phyloP scores from a whole-genome alignment of 805 yeast species.

The Cyberlindnera euphorbiae region DNA sequence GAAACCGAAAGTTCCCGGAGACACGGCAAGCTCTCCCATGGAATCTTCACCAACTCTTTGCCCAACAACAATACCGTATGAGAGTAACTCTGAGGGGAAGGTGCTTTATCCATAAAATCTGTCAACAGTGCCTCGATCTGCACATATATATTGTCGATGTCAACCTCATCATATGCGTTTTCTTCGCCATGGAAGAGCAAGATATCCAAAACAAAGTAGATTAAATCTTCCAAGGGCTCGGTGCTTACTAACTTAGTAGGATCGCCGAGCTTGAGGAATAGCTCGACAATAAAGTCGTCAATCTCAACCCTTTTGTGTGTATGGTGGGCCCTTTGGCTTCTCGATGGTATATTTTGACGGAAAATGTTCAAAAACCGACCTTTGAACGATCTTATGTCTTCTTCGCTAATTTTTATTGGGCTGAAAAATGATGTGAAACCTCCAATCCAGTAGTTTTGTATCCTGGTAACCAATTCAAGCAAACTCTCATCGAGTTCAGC shows the following conservation, averaged over 20 bases:
- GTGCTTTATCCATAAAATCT: constrained; percentile 23
- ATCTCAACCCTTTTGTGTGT: constrained; percentile 29
- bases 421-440: constrained; percentile 67
- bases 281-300: constrained; percentile 43
- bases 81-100: constrained; percentile 17
- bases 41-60: constrained; percentile 59
- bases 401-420: constrained; percentile 26
- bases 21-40: constrained; percentile 83
- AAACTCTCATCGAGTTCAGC: constrained; percentile 56
- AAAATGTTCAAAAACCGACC: constrained; percentile 35
- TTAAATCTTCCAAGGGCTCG: constrained; percentile 54
- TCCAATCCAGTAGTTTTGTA: constrained; percentile 71
- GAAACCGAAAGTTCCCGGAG: constrained; percentile 55
- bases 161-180: constrained; percentile 62
- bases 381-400: constrained; percentile 31
- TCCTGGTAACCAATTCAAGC: constrained; percentile 43
- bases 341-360: constrained; percentile 44
- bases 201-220: constrained; percentile 57
- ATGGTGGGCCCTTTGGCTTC: constrained; percentile 32
- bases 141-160: constrained; percentile 48
- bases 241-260: constrained; percentile 29
- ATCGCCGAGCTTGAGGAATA: constrained; percentile 46
- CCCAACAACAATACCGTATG: constrained; percentile 74
- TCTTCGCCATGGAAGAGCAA: constrained; percentile 58
- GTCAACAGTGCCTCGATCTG: constrained; percentile 46